phyloP scores from a whole-genome alignment of 2,329 filamentous ascomycete species.

The Lomentospora prolificans region DNA sequence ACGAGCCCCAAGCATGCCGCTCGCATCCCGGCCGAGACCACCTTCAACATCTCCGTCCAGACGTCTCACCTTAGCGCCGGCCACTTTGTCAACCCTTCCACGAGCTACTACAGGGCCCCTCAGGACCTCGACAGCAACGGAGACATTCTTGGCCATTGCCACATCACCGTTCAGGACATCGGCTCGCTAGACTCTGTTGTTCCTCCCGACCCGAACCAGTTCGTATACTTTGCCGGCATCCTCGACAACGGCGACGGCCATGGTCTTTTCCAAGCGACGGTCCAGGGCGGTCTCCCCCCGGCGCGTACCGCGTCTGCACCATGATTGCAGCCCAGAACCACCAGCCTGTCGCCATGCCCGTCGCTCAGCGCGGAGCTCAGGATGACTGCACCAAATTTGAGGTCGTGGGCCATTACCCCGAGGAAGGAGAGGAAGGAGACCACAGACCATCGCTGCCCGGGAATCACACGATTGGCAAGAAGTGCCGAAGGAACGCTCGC shows the following conservation, averaged over 20 bases:
- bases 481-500: too few relatives aligned
- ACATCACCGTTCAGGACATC: constrained; percentile 42
- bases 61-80: constrained; percentile 39
- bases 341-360: constrained; percentile 48
- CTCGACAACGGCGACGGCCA: constrained; percentile 38
- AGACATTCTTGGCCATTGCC: constrained; percentile 33
- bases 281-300: constrained; percentile 35
- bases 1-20: constrained; percentile 31
- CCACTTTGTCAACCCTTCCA: constrained; percentile 42
- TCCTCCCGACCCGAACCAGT: constrained; percentile 26
- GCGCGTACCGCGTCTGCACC: constrained; percentile 40
- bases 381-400: constrained; percentile 42
- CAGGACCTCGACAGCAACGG: constrained; percentile 35
- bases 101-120: constrained; percentile 44
- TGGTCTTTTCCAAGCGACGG: constrained; percentile 31
- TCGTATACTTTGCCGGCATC: constrained; percentile 49
- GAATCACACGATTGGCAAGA: too few relatives aligned
- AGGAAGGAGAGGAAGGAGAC: too few relatives aligned
- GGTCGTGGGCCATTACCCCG: too few relatives aligned
- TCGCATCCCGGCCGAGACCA: constrained; percentile 24
- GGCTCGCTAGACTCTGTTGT: constrained; percentile 24
- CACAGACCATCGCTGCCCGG: too few relatives aligned
- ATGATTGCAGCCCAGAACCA: constrained; percentile 41
- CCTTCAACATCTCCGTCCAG: constrained; percentile 38
- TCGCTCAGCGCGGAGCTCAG: constrained; percentile 42